Conservation (phyloP, 306 rosid genomes). For the Rosa persica region DNA sequence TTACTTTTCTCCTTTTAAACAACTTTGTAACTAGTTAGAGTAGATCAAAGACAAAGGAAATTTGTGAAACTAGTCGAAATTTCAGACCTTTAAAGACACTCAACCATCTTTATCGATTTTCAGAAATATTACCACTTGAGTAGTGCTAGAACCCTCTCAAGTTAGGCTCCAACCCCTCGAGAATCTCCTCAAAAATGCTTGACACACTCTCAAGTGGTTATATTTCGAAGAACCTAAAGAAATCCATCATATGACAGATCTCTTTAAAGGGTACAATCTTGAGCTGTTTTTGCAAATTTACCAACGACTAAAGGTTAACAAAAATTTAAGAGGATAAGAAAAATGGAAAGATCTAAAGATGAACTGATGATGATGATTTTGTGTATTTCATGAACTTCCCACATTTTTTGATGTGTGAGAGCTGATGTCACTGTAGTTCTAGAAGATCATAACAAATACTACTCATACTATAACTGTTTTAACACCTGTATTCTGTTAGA, state of each 20-base stretch:
- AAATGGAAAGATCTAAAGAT: constrained; percentile 1
- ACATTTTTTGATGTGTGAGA: not conserved
- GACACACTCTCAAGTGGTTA: not conserved
- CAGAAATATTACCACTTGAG: not conserved
- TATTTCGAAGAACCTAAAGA: not conserved
- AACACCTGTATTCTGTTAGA: constrained; percentile 13
- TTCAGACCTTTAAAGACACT: not conserved
- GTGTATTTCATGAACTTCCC: not conserved
- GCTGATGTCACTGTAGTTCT: constrained; percentile 2
- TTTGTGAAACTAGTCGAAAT: not conserved
- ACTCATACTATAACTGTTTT: constrained; percentile 6
- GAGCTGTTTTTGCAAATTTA: not conserved
- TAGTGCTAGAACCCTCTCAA: not conserved
- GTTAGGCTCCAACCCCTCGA: not conserved
- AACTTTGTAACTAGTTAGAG: not conserved
- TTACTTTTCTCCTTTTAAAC: constrained; percentile 6
- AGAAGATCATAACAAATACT: constrained; percentile 2
- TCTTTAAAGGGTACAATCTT: not conserved
- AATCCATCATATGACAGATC: not conserved
- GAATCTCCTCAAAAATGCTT: not conserved
- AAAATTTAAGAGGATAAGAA: not conserved
- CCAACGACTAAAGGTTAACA: not conserved
- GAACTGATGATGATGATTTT: constrained; percentile 7
- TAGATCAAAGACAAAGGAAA: not conserved
- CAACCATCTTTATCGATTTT: not conserved